Base-by-base conservation (phyloP, 305 asterid species). In the Plantago lanceolata region DNA sequence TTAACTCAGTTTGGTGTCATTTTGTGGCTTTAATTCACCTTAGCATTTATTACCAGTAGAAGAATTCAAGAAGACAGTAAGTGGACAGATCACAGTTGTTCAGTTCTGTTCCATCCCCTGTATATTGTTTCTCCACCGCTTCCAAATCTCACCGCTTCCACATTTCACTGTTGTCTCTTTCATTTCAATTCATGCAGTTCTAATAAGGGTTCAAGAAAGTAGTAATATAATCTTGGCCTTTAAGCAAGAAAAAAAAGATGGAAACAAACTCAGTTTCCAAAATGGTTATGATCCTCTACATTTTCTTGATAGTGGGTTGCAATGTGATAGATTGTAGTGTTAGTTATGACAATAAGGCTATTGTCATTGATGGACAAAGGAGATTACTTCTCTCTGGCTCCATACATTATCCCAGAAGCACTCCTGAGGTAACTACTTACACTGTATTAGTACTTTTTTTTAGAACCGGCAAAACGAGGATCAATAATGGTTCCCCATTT, bases 361-460 rank as follows among this genome's bases (percentile, higher is more conserved):
- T 85, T 8, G 57, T 72, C 65, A 81, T 85, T 45, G 76, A 82
- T 77, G 93, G 89, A 5, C 77, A 79, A 62, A 81, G 84, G 68
- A 81, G 82, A 73, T 80, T 85, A 61, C 87, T 85, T 21, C 74
- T 85, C 17, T 85, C 93, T 63, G 93, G 93, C 51, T 85, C 93
- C 47, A 82, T 85, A 73, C 93, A 85, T 68, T 85, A 85, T 67
- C 87, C 92, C 16, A 82, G 92, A 73, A 85, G 92, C 73, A 82
- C 89, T 21, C 92, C 92, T 73, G 89, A 85, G 66, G 92, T 80
- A 78, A 33, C 19, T 54, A 28, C 15, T 4, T 17, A 35, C 7
- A n/a, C n/a, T n/a, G n/a, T n/a, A n/a, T n/a, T n/a, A n/a, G n/a
- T n/a, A n/a, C n/a, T n/a, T n/a, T n/a, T n/a, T n/a, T n/a, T n/a